Base-by-base conservation (phyloP, 176 grass and related monocot genomes). In the Oropetium thomaeum region DNA sequence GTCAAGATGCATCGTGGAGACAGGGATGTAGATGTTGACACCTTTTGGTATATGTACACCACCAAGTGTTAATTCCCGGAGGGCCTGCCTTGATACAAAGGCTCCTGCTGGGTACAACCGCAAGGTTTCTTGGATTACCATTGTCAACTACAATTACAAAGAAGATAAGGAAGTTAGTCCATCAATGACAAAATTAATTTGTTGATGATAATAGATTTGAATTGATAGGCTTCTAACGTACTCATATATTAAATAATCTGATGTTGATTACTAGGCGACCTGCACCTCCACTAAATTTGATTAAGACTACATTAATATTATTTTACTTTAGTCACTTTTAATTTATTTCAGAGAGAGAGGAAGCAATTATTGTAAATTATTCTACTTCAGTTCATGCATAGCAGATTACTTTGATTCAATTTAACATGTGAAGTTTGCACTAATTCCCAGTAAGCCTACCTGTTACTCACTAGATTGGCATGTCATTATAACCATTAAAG, bases 101-200 rank as follows among this genome's bases (percentile, higher is more conserved):
- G 95, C 95, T 5, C 95, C 95, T 26, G 95, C 88, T 31, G 95
- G 91, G 71, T 97, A 97, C 67, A 97, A 48, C 43, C 95, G 70
- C 71, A 97, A 74, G 3, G 95, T 89, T 70, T 97, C 95, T 83
- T 94, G 95, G 63, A 97, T 94, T 69, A 97, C 89, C 88, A 88
- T 97, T 47, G 86, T 93, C 69, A 97, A 71, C 95, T 97, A 49
- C 58, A 93, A 67, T 35, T 54, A 16, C 40, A 73, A 32, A 83
- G 5, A 42, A 14, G 23, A 61, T 35, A 28, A 7, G 68, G 44
- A 71, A 59, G 62, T 81, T 62, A 87, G 16, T 12, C 33, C 12
- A 61, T 32, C 61, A 39, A 13, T 29, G 61, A 52, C 4, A 67
- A 52, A 62, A 34, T 61, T 23, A 62, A 5, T 69, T 53, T 51